Evolutionary conservation across 805 yeast species (phyloP).

Genomic region (Wickerhamomyces hampshirensis): DNA sequence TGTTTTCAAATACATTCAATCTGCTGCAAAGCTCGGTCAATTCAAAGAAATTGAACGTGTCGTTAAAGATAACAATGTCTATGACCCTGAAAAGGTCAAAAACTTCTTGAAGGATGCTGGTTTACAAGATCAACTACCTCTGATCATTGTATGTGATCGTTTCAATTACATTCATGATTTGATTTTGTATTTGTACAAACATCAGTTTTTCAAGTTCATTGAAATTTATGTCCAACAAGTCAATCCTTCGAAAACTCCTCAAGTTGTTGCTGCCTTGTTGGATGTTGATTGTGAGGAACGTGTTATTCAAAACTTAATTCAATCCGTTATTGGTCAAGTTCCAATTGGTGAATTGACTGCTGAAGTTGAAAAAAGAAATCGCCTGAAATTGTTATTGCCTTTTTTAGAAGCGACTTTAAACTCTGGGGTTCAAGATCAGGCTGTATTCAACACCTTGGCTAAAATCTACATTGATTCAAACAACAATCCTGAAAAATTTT

Average conservation of each 20-base stretch:
- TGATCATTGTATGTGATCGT: slow-evolving; percentile 94
- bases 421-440: slow-evolving; percentile 83
- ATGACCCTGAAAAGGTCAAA: slow-evolving; percentile 96
- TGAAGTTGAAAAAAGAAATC: slow-evolving; percentile 95
- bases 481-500: slow-evolving; percentile 95
- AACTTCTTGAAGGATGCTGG: slow-evolving; percentile 93
- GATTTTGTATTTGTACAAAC: slow-evolving; percentile 88
- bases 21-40: slow-evolving; percentile 89
- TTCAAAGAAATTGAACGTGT: slow-evolving; percentile 92
- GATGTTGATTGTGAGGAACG: slow-evolving; percentile 97
- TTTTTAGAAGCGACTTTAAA: slow-evolving; percentile 85
- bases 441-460: slow-evolving; percentile 91
- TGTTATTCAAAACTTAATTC: slow-evolving; percentile 74
- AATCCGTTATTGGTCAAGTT: slow-evolving; percentile 88
- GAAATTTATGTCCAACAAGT: slow-evolving; percentile 98
- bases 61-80: slow-evolving; percentile 89
- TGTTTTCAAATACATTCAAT: slow-evolving; percentile 91
- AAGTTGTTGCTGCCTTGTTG: slow-evolving; percentile 90
- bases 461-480: slow-evolving; percentile 97
- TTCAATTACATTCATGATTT: slow-evolving; percentile 88
- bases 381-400: slow-evolving; percentile 86
- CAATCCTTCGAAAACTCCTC: slow-evolving; percentile 92
- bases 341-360: slow-evolving; percentile 85
- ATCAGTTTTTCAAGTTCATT: slow-evolving; percentile 92
- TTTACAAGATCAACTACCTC: slow-evolving; percentile 91